Base-by-base conservation (phyloP, 345 rosid genomes). In the Citrus sinensis region DNA sequence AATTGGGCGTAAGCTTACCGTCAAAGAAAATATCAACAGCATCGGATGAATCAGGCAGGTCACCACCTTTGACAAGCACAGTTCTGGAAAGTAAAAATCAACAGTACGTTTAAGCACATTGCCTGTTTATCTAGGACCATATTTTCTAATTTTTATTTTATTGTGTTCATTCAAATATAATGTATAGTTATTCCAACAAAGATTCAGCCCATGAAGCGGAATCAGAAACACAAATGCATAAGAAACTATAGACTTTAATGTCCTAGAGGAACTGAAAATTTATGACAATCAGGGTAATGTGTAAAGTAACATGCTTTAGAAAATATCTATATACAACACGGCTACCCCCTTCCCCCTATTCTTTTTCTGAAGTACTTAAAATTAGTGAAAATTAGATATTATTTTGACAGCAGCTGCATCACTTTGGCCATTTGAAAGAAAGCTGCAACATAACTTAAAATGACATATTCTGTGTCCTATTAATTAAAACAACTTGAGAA, bases 61-160 rank as follows among this genome's bases (percentile, higher is more conserved):
- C 94, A 63, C 99, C 98, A 56, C 99, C 99, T 88, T 96, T 94
- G 77, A 96, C 93, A 81, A 94, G 94, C 35, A 96, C 97, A 16
- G 79, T 88, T 86, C 99, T 96, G 90, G 67, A 77, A 81, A 70
- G 29, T 63, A 82, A 70, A 70, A 64, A 71, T 58, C 8, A 75
- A 62, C 67, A 58, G 61, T 14, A 76, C 22, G 66, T 67, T 70
- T 68, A 61, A 76, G 77, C 68, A 62, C 35, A 32, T n/a, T 67
- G 70, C 73, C 39, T 37, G 46, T 39, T 32, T 6, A 77, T 37
- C 2, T 66, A 35, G 11, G 30, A 34, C 25, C n/a, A 39, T 39
- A 29, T 39, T 25, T 63, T 35, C 73, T n/a, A 40, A 46, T 75
- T 46, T 75, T 11, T 59, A 56, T 25, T 73, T 60, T 61, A 5